phyloP scores from a whole-genome alignment of 805 yeast genomes.

The Wickerhamomyces xylosicus region DNA sequence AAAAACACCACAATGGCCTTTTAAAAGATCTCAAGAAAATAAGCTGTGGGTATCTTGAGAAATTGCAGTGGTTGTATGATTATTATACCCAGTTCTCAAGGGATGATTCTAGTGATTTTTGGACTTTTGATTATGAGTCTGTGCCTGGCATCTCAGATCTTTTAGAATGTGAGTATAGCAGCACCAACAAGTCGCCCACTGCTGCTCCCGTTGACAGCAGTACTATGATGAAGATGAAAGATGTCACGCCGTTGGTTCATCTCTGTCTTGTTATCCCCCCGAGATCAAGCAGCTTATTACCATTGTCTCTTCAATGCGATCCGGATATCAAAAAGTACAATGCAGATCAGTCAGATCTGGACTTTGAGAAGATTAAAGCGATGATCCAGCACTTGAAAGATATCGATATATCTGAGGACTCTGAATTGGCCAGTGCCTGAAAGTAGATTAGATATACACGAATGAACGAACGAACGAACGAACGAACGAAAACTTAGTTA shows the following conservation, averaged over 20 bases:
- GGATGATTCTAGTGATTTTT: neutral
- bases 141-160: neutral
- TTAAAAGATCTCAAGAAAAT: neutral
- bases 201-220: neutral
- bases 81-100: neutral
- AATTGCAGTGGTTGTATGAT: neutral
- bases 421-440: too few relatives aligned
- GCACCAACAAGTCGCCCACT: neutral
- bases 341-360: neutral
- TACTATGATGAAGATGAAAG: neutral
- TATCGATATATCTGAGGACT: too few relatives aligned
- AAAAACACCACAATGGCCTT: neutral
- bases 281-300: neutral
- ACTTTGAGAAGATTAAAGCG: too few relatives aligned
- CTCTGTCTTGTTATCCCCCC: neutral
- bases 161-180: neutral
- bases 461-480: too few relatives aligned
- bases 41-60: neutral
- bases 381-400: too few relatives aligned
- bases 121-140: neutral
- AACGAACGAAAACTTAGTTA: too few relatives aligned
- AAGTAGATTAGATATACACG: too few relatives aligned
- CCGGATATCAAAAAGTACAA: neutral
- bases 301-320: neutral
- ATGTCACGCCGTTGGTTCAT: neutral